Percentiles rank a stretch among this genome's conserved stretches.
These are phyloP conservation scores for Borealophlyctis nickersoniae DNA, from an alignment of 192 early-diverging fungal genomes.

Conservation along the genomic window DNA sequence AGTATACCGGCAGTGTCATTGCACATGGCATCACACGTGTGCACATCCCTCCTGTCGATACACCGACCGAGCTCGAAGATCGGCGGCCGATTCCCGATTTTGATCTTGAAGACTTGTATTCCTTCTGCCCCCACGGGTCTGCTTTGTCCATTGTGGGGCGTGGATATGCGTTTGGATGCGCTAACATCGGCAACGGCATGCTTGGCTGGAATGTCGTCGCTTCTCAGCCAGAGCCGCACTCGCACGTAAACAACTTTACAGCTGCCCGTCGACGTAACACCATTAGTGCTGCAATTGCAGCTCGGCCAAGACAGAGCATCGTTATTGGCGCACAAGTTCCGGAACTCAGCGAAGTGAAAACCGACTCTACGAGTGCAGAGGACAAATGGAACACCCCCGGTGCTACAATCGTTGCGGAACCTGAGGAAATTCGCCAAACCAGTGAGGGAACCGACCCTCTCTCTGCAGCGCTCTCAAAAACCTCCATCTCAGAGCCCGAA, in stretches of 20 bases:
- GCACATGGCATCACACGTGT: slow-evolving; percentile 42
- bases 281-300: slow-evolving; percentile 29
- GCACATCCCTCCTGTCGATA: slow-evolving; percentile 31
- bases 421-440: slow-evolving; percentile 8
- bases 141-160: slow-evolving; percentile 33
- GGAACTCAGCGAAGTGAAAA: slow-evolving; percentile 3
- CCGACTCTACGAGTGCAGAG: slow-evolving; percentile 30
- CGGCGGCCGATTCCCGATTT: slow-evolving; percentile 32
- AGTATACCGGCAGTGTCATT: slow-evolving; percentile 38
- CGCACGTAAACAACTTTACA: slow-evolving; percentile 27
- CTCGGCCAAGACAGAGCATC: slow-evolving; percentile 17
- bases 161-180: slow-evolving; percentile 42
- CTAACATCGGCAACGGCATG: slow-evolving; percentile 51
- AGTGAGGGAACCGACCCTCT: slow-evolving; percentile 8
- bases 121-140: slow-evolving; percentile 41
- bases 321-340: background rate
- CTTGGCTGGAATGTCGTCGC: slow-evolving; percentile 50
- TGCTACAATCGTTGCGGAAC: background rate
- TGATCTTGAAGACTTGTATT: slow-evolving; percentile 26
- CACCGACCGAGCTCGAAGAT: slow-evolving; percentile 25
- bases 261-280: slow-evolving; percentile 20
- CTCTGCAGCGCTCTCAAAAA: background rate
- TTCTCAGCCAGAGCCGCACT: slow-evolving; percentile 36
- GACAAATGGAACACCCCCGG: slow-evolving; percentile 26
- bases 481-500: background rate